Percentiles rank a stretch among this genome's conserved stretches.
Evolutionary conservation across 495 filamentous ascomycete genomes (phyloP).

Genomic region (Trypethelium eluteriae): DNA sequence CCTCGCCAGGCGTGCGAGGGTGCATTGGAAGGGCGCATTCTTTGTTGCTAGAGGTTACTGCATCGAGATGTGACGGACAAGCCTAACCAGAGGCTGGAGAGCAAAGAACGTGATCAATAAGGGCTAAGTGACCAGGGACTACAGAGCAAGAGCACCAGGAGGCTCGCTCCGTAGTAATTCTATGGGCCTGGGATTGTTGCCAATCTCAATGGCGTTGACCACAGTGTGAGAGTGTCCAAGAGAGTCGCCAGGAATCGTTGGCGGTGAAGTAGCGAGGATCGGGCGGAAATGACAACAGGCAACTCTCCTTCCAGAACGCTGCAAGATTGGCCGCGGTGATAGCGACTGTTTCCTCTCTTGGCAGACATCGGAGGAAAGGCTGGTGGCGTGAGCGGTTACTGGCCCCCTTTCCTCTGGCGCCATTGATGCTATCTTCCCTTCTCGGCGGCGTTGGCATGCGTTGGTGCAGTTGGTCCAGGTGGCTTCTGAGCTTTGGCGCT

Average conservation of each 20-base stretch:
- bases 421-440: background rate
- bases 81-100: background rate
- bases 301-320: background rate
- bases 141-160: background rate
- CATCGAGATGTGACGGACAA: conserved; percentile 1
- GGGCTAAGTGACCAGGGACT: background rate
- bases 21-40: conserved; percentile 4
- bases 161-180: background rate
- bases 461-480: conserved; percentile 1
- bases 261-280: background rate
- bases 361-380: background rate
- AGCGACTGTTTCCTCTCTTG: background rate
- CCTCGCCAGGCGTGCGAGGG: conserved; percentile 10
- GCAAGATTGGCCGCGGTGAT: background rate
- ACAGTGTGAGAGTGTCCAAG: background rate
- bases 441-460: background rate
- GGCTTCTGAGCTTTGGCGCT: background rate
- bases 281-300: conserved; percentile 1
- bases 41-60: conserved; percentile 9
- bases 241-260: background rate
- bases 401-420: background rate
- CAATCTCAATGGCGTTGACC: background rate
- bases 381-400: background rate
- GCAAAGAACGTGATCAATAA: conserved; percentile 3
- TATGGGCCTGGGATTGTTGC: background rate